Base-by-base conservation (phyloP, 257 asterid genomes). In the Eustoma russellianum region DNA sequence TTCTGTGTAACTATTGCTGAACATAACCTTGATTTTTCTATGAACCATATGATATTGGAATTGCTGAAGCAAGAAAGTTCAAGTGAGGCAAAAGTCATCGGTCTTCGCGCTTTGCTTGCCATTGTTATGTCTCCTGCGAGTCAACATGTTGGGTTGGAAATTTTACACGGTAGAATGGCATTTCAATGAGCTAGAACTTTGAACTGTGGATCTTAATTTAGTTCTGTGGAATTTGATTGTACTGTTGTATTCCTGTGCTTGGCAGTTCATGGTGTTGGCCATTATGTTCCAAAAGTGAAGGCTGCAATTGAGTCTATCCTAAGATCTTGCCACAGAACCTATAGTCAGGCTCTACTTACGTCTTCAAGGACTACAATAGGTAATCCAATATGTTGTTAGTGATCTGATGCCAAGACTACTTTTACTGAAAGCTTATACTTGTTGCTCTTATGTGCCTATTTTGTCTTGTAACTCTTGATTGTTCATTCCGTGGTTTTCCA, bases 51-150 rank as follows among this genome's bases (percentile, higher is more conserved):
- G 71, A 83, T 92, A 70, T 77, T 92, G 62, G 98, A 88, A 63
- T 73, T 92, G 77, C 90, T 92, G 74, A 92, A 80, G 82, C 98
- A 85, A 79, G 98, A 91, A 60, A 85, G 93, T 74, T 94, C 96
- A 9, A 77, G 83, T 66, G 98, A 92, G 79, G 97, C 97, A 49
- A 92, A 92, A 72, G 97, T 92, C 65, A 92, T 92, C 61, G 98
- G 98, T 59, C 95, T 92, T 41, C 94, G 98, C 46, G 95, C 98
- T 57, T 83, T 92, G 85, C 97, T 92, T 63, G 98, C 93, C 71
- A 92, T 92, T 74, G 98, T 87, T 63, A 77, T 85, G 88, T 83
- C 98, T 67, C 98, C 98, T 46, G 81, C 83, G 58, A 88, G 98
- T 64, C 83, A 80, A 69, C 95, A 88, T 60, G 93, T 78, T 68